These are phyloP conservation scores for Pseudocercospora crystallina DNA, from an alignment of 2,329 filamentous ascomycete genomes.

Conservation along the genomic window DNA sequence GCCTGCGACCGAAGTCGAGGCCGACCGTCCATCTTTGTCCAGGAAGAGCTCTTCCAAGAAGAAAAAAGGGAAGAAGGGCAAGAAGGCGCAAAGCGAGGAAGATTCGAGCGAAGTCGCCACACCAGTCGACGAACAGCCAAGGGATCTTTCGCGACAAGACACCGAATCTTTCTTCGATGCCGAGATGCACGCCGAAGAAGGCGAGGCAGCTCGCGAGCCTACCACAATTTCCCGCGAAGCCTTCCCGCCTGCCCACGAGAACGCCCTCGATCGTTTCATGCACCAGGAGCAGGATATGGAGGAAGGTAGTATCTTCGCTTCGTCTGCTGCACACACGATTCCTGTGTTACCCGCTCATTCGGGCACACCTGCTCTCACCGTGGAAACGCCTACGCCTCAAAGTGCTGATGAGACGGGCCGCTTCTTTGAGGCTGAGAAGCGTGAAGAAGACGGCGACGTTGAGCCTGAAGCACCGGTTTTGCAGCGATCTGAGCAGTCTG, in stretches of 20 bases:
- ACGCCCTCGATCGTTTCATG: constrained; percentile 9
- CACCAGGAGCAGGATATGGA: constrained; percentile 5
- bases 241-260: neutral
- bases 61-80: constrained; percentile 31
- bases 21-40: constrained; percentile 2
- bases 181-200: constrained; percentile 8
- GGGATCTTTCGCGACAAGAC: neutral
- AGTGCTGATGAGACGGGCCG: neutral
- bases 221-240: neutral
- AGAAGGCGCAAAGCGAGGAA: constrained; percentile 17
- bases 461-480: neutral
- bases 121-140: too few species aligned
- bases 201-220: neutral
- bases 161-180: constrained; percentile 8
- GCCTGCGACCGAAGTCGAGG: neutral
- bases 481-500: neutral
- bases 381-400: neutral
- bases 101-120: neutral
- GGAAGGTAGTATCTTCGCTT: constrained; percentile 12
- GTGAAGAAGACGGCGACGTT: neutral
- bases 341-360: constrained; percentile 9
- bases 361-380: neutral
- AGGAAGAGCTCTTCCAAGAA: constrained; percentile 21
- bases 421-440: neutral
- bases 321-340: constrained; percentile 21